These are phyloP conservation scores for Delonix regia DNA, from an alignment of 306 rosid genomes.

Conservation along the genomic window DNA sequence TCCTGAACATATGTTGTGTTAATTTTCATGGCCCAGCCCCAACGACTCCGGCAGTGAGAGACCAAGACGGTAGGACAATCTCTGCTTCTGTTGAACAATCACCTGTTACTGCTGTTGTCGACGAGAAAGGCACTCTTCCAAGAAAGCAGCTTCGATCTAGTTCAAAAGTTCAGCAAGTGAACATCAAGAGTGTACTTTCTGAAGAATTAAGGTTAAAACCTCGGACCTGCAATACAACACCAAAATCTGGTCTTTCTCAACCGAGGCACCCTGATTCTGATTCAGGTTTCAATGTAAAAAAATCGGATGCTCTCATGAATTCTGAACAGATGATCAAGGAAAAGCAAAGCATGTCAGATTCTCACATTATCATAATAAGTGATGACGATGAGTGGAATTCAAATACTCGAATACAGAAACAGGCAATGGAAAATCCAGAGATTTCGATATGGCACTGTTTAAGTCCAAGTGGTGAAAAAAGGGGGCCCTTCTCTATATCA, in stretches of 20 bases:
- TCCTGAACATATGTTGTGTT: conserved; percentile 5
- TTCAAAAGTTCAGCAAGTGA: conserved; percentile 9
- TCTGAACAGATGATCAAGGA: conserved; percentile 26
- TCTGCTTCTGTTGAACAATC: conserved; percentile 30
- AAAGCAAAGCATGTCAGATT: conserved; percentile 30
- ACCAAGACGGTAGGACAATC: conserved; percentile 18
- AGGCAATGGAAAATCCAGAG: conserved; percentile 39
- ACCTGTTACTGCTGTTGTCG: conserved; percentile 19
- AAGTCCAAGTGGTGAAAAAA: conserved; percentile 52
- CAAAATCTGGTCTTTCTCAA: background rate
- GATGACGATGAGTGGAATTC: conserved; percentile 25
- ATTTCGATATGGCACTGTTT: conserved; percentile 48
- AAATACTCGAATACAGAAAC: background rate
- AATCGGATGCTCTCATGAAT: conserved; percentile 5
- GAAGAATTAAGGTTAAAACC: conserved; percentile 12
- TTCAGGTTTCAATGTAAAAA: conserved; percentile 27
- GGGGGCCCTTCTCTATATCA: conserved; percentile 58
- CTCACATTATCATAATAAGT: conserved; percentile 18
- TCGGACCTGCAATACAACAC: background rate
- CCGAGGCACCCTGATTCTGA: conserved; percentile 16
- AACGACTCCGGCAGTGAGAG: conserved; percentile 23
- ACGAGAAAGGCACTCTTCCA: conserved; percentile 29
- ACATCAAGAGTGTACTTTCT: conserved; percentile 10
- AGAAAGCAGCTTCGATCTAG: conserved; percentile 20
- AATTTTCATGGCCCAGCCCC: conserved; percentile 22